Evolutionary conservation across 306 rosid genomes (phyloP).

Genomic region (Prunus salicina): DNA sequence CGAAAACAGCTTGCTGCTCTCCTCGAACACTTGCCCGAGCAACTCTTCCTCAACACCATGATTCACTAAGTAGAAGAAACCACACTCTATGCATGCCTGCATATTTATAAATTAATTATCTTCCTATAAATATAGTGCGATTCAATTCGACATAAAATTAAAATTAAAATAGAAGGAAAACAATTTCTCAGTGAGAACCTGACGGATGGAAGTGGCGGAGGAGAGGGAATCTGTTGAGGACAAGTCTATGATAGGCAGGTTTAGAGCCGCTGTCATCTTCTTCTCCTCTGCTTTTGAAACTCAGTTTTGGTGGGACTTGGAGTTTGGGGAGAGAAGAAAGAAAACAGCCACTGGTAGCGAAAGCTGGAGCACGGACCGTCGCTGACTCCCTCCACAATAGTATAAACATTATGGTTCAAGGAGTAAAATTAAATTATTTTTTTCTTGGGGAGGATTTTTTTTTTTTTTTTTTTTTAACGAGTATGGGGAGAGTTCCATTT

Average conservation of each 20-base stretch:
- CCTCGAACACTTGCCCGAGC: slow-evolving; percentile 32
- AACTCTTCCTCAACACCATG: slow-evolving; percentile 65
- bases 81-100: slow-evolving; percentile 71
- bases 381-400: no score
- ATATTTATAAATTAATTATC: neutral
- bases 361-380: no score
- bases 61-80: slow-evolving; percentile 84
- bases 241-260: slow-evolving; percentile 68
- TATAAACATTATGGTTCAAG: no score
- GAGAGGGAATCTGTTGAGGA: slow-evolving; percentile 54
- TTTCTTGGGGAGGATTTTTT: no score
- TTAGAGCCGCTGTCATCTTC: slow-evolving; percentile 34
- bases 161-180: neutral
- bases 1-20: slow-evolving; percentile 58
- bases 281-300: neutral
- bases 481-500: no score
- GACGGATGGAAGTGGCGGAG: slow-evolving; percentile 52
- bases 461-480: no score
- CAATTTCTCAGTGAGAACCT: slow-evolving; percentile 32
- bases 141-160: neutral
- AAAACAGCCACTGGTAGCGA: no score
- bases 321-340: no score
- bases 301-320: neutral
- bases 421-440: no score
- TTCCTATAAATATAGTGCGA: no score